Conservation (phyloP, 257 asterid genomes). For the Cordia subcordata region DNA sequence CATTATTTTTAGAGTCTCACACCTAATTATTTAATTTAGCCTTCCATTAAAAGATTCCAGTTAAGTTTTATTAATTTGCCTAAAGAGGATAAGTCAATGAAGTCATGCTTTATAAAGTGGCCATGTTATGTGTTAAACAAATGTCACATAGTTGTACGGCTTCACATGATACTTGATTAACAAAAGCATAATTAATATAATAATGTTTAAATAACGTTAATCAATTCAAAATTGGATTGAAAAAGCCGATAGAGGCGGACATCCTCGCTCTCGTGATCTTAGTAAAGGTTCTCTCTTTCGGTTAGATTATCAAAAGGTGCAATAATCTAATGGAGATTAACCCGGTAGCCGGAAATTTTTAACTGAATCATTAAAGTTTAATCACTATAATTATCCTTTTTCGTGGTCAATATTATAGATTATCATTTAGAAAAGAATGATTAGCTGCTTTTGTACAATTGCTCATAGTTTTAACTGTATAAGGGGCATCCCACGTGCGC, state of each 20-base stretch:
- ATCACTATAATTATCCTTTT: background rate
- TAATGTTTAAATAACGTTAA: background rate
- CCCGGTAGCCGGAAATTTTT: constrained; percentile 6
- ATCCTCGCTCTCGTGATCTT: constrained; percentile 29
- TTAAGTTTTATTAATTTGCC: background rate
- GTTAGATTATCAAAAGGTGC: background rate
- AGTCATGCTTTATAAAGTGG: background rate
- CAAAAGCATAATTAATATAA: background rate
- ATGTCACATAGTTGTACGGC: background rate
- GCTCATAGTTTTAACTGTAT: background rate
- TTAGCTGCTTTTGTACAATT: constrained; percentile 19
- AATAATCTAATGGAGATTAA: background rate
- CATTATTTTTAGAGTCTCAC: no score
- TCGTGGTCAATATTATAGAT: background rate
- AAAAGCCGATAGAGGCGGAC: constrained; percentile 53
- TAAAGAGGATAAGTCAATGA: background rate
- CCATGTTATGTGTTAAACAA: background rate
- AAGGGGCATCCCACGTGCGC: constrained; percentile 38
- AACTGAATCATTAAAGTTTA: background rate
- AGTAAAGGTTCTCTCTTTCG: constrained; percentile 7
- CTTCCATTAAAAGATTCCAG: background rate
- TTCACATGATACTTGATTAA: background rate
- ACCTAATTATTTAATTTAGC: background rate
- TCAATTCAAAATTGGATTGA: constrained; percentile 1
- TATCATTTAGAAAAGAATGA: background rate